Percentiles rank a stretch among this genome's conserved stretches.
Evolutionary conservation across 495 filamentous ascomycete genomes (phyloP).

Genomic region (Neurospora sp.): DNA sequence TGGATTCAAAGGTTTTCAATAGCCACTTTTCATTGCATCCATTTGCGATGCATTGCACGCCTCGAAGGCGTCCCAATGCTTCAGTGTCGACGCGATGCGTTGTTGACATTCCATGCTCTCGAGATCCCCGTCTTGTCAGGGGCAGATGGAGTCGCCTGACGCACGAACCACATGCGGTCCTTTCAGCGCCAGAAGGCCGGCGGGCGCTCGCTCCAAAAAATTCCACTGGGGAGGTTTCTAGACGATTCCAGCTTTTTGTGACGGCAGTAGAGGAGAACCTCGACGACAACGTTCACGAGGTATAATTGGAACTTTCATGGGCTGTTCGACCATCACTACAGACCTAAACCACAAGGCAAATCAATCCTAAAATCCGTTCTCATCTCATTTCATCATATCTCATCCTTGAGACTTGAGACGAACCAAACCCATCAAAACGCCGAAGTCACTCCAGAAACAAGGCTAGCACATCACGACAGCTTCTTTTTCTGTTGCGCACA

Average conservation of each 20-base stretch:
- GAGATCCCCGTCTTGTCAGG: background rate
- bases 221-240: background rate
- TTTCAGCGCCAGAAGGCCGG: background rate
- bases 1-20: background rate
- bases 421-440: background rate
- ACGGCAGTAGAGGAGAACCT: background rate
- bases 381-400: background rate
- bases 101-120: background rate
- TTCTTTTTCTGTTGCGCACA: background rate
- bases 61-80: no score
- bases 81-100: background rate
- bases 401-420: background rate
- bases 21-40: background rate
- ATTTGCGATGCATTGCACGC: background rate
- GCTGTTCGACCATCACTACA: background rate
- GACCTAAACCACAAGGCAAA: background rate
- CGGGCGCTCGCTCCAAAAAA: background rate
- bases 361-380: background rate
- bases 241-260: background rate
- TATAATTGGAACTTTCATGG: background rate
- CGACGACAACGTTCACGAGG: background rate
- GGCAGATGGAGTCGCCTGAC: background rate
- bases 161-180: background rate
- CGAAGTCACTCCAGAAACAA: background rate
- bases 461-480: background rate